Conservation (phyloP, 2,329 filamentous ascomycete species). For the Corinectria fuckeliana region DNA sequence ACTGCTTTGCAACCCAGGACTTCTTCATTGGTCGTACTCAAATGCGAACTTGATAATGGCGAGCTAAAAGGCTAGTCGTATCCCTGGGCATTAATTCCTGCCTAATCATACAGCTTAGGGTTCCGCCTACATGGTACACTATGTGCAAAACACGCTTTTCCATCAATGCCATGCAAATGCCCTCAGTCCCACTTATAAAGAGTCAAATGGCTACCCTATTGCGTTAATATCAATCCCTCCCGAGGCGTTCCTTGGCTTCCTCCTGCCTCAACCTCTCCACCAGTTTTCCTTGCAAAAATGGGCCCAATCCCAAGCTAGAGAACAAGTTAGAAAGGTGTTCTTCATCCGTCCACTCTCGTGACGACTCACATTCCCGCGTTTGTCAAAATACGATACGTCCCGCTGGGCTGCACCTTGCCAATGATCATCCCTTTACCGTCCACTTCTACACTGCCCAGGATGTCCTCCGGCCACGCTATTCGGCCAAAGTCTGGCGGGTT, state of each 20-base stretch:
- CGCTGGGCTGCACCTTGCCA: slow-evolving; percentile 64
- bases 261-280: slow-evolving; percentile 59
- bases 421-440: slow-evolving; percentile 63
- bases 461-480: slow-evolving; percentile 74
- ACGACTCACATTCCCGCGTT: slow-evolving; percentile 70
- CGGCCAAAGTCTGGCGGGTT: slow-evolving; percentile 71
- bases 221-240: slow-evolving; percentile 37
- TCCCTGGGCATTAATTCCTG: neutral
- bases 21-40: too few relatives aligned
- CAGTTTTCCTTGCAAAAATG: slow-evolving; percentile 60
- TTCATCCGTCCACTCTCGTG: neutral
- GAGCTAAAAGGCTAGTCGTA: neutral
- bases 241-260: slow-evolving; percentile 47
- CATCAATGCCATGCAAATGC: neutral
- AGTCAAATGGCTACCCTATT: neutral
- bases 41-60: neutral
- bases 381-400: slow-evolving; percentile 69
- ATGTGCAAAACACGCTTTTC: neutral
- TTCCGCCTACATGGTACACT: neutral
- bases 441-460: slow-evolving; percentile 71
- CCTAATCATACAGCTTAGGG: neutral
- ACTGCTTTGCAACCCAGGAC: too few relatives aligned
- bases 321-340: slow-evolving; percentile 26
- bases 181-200: neutral
- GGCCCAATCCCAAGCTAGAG: slow-evolving; percentile 41